phyloP scores from a whole-genome alignment of 371 early-diverging fungal species.

The Gilbertella persicaria region DNA sequence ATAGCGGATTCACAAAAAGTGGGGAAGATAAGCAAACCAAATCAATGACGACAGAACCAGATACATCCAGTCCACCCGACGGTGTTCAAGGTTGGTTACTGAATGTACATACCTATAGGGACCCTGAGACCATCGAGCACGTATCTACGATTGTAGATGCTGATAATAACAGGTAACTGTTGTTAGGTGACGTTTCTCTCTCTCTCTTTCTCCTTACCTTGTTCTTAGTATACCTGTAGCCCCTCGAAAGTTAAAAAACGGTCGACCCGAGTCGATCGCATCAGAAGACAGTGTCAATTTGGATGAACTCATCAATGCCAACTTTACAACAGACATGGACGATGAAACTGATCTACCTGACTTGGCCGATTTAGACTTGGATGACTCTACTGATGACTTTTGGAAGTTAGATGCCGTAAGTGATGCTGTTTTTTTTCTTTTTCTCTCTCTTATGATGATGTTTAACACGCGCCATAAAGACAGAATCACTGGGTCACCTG shows the following conservation, averaged over 20 bases:
- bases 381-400: slow-evolving; percentile 35
- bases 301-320: slow-evolving; percentile 35
- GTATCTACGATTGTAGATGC: slow-evolving; percentile 20
- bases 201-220: neutral
- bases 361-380: slow-evolving; percentile 29
- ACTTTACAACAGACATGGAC: slow-evolving; percentile 33
- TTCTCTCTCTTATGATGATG: neutral
- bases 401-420: slow-evolving; percentile 27
- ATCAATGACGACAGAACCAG: neutral
- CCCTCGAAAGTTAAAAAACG: neutral
- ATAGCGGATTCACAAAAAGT: neutral
- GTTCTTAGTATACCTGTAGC: slow-evolving; percentile 23
- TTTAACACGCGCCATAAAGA: neutral
- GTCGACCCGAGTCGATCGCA: slow-evolving; percentile 26
- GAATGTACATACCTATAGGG: slow-evolving; percentile 20
- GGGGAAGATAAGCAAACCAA: neutral
- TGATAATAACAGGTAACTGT: slow-evolving; percentile 27
- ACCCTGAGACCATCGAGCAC: neutral
- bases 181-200: neutral
- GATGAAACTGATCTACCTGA: slow-evolving; percentile 32
- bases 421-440: neutral
- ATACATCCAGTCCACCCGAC: slow-evolving; percentile 12
- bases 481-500: slow-evolving; percentile 3
- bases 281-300: slow-evolving; percentile 38
- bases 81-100: slow-evolving; percentile 32